Percentiles rank a stretch among this genome's conserved stretches.
Conservation (phyloP, 768 basidiomycete species). For the Rhodosporidiobolus sp. region DNA sequence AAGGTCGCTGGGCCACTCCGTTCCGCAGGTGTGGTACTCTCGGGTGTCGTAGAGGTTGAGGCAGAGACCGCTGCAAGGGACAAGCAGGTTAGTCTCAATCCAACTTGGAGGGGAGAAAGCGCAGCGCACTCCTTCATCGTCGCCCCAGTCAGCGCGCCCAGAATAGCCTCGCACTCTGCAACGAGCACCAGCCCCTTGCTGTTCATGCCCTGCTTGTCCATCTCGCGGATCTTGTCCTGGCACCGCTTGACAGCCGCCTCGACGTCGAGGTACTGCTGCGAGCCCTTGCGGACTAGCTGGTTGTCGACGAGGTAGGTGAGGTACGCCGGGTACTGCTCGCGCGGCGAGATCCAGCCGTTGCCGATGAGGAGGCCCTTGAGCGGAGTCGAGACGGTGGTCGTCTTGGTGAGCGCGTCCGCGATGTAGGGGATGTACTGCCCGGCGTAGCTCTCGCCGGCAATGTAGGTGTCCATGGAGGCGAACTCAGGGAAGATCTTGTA, state of each 20-base stretch:
- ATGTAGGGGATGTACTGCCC: conserved; percentile 98
- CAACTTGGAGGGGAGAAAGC: conserved; percentile 46
- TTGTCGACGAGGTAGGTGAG: conserved; percentile 68
- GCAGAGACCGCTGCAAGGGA: conserved; percentile 57
- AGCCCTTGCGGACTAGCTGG: conserved; percentile 67
- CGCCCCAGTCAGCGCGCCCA: conserved; percentile 50
- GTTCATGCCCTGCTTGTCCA: conserved; percentile 16
- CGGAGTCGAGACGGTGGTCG: conserved; percentile 21
- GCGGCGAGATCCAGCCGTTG: conserved; percentile 95
- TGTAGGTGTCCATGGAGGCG: conserved; percentile 75
- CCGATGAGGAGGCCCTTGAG: conserved; percentile 78
- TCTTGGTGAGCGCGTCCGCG: conserved; percentile 54
- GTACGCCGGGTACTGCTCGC: conserved; percentile 82
- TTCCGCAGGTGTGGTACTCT: conserved; percentile 76
- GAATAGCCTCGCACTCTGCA: conserved; percentile 62
- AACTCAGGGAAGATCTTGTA: conserved; percentile 91
- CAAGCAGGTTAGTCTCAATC: conserved; percentile 44
- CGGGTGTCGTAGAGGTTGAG: conserved; percentile 94
- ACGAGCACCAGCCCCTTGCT: conserved; percentile 54
- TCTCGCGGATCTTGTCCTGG: conserved; percentile 52
- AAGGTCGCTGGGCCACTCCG: conserved; percentile 94
- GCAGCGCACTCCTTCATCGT: conserved; percentile 53
- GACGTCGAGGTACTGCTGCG: conserved; percentile 63
- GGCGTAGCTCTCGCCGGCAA: conserved; percentile 93
- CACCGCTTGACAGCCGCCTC: conserved; percentile 64